Evolutionary conservation across 2,329 filamentous ascomycete genomes (phyloP).

Genomic region (Zymoseptoria crescenta): DNA sequence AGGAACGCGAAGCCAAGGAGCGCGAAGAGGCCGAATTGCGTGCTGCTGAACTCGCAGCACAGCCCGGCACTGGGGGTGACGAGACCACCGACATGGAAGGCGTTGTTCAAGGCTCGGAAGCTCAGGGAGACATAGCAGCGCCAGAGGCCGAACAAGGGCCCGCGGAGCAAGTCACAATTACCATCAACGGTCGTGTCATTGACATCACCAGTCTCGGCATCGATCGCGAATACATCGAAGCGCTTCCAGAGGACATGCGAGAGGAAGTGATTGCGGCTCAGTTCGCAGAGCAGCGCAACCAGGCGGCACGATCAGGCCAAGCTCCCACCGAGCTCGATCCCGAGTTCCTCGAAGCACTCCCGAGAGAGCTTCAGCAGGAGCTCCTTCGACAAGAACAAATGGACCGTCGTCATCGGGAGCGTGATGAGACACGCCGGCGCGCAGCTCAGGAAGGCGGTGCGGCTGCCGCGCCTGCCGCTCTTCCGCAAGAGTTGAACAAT

Average conservation of each 20-base stretch:
- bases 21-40: conserved; percentile 26
- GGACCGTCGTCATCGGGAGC: conserved; percentile 79
- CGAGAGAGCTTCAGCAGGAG: conserved; percentile 81
- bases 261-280: conserved; percentile 94
- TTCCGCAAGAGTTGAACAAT: conserved; percentile 74
- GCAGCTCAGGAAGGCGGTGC: conserved; percentile 38
- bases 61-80: conserved; percentile 29
- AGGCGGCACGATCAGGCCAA: conserved; percentile 63
- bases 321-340: conserved; percentile 79
- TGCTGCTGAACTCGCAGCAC: conserved; percentile 16
- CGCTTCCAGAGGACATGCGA: conserved; percentile 92
- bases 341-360: conserved; percentile 88
- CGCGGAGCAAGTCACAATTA: conserved; percentile 61
- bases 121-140: conserved; percentile 36
- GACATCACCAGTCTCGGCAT: conserved; percentile 94
- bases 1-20: conserved; percentile 28
- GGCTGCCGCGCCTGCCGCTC: conserved; percentile 41
- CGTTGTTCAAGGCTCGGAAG: conserved; percentile 47
- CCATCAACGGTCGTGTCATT: conserved; percentile 75
- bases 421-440: conserved; percentile 67
- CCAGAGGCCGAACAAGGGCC: conserved; percentile 35
- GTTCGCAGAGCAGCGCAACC: conserved; percentile 70
- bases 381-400: conserved; percentile 83
- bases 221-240: conserved; percentile 87
- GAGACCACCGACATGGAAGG: conserved; percentile 58